Percentiles rank a stretch among this genome's conserved stretches.
Evolutionary conservation across 129 eudicot species (phyloP).

Genomic region (Apium graveolens): DNA sequence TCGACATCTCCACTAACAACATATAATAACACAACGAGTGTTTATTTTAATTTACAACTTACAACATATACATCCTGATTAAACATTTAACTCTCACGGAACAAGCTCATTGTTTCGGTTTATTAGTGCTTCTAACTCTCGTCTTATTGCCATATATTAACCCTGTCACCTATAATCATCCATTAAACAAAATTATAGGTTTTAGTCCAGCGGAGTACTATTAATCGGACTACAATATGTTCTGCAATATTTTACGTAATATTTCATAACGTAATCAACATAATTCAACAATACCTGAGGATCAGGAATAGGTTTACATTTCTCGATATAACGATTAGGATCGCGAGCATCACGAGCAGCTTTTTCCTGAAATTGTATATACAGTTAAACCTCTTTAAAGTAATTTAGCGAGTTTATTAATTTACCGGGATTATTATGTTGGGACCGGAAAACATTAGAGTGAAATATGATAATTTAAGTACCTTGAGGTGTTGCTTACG

Average conservation of each 20-base stretch:
- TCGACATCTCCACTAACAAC: background rate
- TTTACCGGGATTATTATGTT: no score
- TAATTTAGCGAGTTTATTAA: no score
- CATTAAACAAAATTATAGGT: no score
- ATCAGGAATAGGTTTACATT: constrained; percentile 53
- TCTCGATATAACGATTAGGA: constrained; percentile 52
- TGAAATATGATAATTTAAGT: background rate
- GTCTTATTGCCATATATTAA: constrained; percentile 52
- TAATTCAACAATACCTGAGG: constrained; percentile 35
- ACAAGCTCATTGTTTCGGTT: constrained; percentile 22
- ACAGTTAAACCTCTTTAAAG: no score
- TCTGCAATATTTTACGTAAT: no score
- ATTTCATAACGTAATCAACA: no score
- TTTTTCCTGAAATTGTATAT: constrained; percentile 32
- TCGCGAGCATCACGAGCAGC: constrained; percentile 45
- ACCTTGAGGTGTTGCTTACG: constrained; percentile 52
- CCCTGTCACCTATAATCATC: constrained; percentile 41
- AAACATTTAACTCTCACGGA: background rate
- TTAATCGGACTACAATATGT: no score
- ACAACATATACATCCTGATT: background rate
- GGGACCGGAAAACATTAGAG: no score
- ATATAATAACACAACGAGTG: background rate
- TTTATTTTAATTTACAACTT: background rate
- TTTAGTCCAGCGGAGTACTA: no score
- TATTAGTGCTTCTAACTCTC: constrained; percentile 22